Base-by-base conservation (phyloP, 345 rosid species). In the Aquilaria yunnanensis region DNA sequence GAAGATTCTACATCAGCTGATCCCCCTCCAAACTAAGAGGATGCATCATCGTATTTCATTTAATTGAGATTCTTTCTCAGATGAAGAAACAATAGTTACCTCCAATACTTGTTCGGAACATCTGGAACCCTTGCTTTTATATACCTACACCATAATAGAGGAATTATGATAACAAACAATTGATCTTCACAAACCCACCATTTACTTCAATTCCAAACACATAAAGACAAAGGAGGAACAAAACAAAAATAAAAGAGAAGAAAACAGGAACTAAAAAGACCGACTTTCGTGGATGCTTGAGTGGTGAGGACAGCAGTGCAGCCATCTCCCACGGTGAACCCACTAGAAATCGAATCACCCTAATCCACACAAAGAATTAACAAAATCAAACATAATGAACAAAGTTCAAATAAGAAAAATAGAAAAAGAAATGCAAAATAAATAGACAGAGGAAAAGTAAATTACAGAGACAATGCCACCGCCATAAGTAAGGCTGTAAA, bases 391-490 rank as follows among this genome's bases (percentile, higher is more conserved):
- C 32, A 16, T 45, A 6, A 30, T 46, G 9, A 12, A 63, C 11
- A 57, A 57, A 63, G 2, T 30, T 3, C 51, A 30, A 54, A 1
- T 55, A 11, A 63, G 5, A 46, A 14, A 48, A 12, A 29, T 13
- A 52, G n/a, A 8, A 32, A 23, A 37, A 37, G 7, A 37, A 37
- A 37, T 37, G 13, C 37, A 56, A 48, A 14, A n/a, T 14, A 10
- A n/a, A 61, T 45, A 62, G 52, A 10, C n/a, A 47, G 57, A 51
- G 54, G 47, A 12, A 54, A 16, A 71, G 47, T 62, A 32, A 37
- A 37, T 37, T 81, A 94, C 99, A 69, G 95, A 90, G 67, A 94
- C 97, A 69, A 90, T 79, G 64, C 99, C 97, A 61, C 97, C 99
- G 14, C 99, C 99, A 69, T 86, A 94, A 57, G 90, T 83, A 76